A percentile compares a stretch with the other conserved stretches of the same genome.
These are phyloP conservation scores for Xylaria polymorpha DNA, from an alignment of 2,329 filamentous ascomycete species.

Conservation along the genomic window DNA sequence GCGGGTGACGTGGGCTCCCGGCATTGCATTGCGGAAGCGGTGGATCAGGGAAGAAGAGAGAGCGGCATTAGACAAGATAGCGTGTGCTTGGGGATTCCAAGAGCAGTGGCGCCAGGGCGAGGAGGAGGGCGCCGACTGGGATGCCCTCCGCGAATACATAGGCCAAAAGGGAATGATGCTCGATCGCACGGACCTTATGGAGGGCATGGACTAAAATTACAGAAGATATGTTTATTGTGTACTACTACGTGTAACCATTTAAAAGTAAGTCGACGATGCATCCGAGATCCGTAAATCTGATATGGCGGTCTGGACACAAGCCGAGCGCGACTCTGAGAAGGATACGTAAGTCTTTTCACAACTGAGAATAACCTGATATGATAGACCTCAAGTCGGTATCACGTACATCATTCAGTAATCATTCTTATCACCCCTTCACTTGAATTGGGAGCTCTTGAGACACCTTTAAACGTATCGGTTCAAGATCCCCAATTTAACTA, in stretches of 20 bases:
- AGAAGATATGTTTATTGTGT: not conserved
- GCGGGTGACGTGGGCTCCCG: constrained; percentile 88
- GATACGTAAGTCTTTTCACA: not conserved
- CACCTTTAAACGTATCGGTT: not conserved
- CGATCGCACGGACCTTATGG: constrained; percentile 89
- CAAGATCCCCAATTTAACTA: not conserved
- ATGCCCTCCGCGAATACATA: constrained; percentile 84
- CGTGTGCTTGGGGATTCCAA: constrained; percentile 91
- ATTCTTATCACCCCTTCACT: not conserved
- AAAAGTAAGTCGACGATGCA: not conserved
- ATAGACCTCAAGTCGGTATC: no score
- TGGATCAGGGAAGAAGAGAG: constrained; percentile 94
- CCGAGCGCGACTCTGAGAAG: not conserved
- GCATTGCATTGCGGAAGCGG: constrained; percentile 80
- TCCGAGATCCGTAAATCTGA: not conserved
- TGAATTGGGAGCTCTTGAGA: no score
- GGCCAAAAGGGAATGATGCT: constrained; percentile 88
- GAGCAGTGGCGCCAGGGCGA: constrained; percentile 84
- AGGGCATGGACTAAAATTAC: constrained; percentile 78
- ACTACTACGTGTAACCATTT: constrained; percentile 8
- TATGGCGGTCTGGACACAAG: not conserved
- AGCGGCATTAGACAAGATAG: constrained; percentile 85
- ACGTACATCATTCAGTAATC: no score
- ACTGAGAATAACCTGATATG: no score
- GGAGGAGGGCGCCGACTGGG: constrained; percentile 92